Evolutionary conservation across 2,329 filamentous ascomycete genomes (phyloP).

Genomic region (Ceratocystis eucalypticola): DNA sequence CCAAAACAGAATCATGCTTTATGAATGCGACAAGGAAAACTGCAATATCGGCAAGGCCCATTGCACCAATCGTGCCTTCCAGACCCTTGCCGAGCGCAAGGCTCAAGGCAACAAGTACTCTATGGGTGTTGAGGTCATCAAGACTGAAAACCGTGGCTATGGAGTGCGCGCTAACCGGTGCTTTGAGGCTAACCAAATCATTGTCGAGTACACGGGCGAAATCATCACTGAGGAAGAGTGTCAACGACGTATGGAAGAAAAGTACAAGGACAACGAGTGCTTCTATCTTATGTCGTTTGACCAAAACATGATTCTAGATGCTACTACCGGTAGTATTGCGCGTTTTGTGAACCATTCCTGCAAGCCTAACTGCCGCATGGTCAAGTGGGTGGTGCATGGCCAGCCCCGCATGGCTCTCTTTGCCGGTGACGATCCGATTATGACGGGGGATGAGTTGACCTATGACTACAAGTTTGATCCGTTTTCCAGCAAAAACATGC

Average conservation of each 20-base stretch:
- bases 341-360: conserved; percentile 98
- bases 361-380: conserved; percentile 92
- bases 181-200: conserved; percentile 83
- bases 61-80: conserved; percentile 82
- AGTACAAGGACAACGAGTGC: conserved; percentile 92
- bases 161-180: conserved; percentile 82
- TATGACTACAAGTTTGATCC: conserved; percentile 76
- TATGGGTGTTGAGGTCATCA: conserved; percentile 87
- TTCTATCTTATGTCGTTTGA: conserved; percentile 99
- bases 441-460: conserved; percentile 89
- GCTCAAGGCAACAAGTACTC: conserved; percentile 75
- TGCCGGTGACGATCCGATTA: conserved; percentile 75
- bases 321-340: conserved; percentile 87
- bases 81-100: conserved; percentile 59
- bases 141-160: conserved; percentile 76
- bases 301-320: conserved; percentile 97
- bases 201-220: conserved; percentile 95
- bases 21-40: conserved; percentile 85
- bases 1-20: conserved; percentile 92
- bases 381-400: conserved; percentile 90
- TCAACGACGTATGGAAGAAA: conserved; percentile 80
- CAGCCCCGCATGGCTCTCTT: conserved; percentile 95
- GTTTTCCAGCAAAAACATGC: conserved; percentile 55
- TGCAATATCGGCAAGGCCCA: conserved; percentile 61
- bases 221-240: conserved; percentile 94